Percentiles rank a stretch among this genome's conserved stretches.
Conservation (phyloP, 2,329 filamentous ascomycete species). For the Talaromyces sp. region DNA sequence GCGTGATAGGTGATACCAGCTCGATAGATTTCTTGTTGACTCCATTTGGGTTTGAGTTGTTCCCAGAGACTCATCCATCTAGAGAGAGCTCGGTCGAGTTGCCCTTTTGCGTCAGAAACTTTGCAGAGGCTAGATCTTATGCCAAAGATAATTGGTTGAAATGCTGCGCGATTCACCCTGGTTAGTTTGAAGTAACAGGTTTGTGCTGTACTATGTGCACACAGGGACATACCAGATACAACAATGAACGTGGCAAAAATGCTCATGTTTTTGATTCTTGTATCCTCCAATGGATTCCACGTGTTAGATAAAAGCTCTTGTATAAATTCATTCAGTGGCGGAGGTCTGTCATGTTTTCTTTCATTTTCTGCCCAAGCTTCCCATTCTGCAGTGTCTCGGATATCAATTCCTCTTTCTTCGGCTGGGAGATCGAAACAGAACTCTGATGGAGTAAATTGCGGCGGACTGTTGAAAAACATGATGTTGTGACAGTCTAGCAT, state of each 20-base stretch:
- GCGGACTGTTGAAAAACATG: constrained; percentile 17
- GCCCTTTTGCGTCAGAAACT: neutral
- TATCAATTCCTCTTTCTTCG: constrained; percentile 15
- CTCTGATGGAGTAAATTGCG: constrained; percentile 7
- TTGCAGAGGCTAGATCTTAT: constrained; percentile 7
- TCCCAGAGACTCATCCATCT: constrained; percentile 15
- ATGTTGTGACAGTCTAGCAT: constrained; percentile 20
- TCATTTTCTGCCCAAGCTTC: constrained; percentile 11
- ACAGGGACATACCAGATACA: constrained; percentile 7
- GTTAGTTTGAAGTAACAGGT: neutral
- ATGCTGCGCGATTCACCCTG: neutral
- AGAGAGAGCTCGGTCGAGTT: constrained; percentile 13
- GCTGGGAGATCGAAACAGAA: constrained; percentile 18
- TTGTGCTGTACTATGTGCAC: too few relatives aligned
- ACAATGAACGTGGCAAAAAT: constrained; percentile 16
- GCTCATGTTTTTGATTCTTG: constrained; percentile 10
- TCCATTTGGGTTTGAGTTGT: constrained; percentile 5
- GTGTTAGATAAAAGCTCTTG: constrained; percentile 10
- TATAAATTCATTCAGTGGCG: constrained; percentile 8
- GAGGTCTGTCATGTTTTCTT: constrained; percentile 7
- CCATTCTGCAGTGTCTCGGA: constrained; percentile 11
- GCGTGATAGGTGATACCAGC: constrained; percentile 17
- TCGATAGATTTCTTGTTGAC: constrained; percentile 12
- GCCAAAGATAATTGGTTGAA: constrained; percentile 15
- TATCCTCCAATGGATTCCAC: constrained; percentile 3